A percentile compares a stretch with the other conserved stretches of the same genome.
Conservation (phyloP, 1,139 yeast genomes). For the Pichia sp. region DNA sequence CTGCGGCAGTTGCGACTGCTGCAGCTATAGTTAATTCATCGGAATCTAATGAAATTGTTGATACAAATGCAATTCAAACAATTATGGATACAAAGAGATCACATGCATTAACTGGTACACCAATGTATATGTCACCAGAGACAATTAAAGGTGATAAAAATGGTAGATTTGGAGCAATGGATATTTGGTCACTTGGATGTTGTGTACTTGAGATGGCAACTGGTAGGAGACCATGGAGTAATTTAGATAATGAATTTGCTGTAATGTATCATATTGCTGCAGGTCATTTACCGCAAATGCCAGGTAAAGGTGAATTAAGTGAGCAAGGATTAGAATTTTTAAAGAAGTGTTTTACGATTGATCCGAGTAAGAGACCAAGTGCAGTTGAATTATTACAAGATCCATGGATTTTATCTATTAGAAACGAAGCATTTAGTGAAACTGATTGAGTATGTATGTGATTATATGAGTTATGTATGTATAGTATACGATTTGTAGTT, state of each 20-base stretch:
- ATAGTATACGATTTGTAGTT: no score
- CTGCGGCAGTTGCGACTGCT: background rate
- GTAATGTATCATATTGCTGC: constrained; percentile 98
- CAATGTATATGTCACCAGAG: constrained; percentile 98
- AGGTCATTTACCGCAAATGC: constrained; percentile 84
- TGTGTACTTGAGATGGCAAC: constrained; percentile 79
- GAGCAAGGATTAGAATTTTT: constrained; percentile 65
- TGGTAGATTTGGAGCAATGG: constrained; percentile 68
- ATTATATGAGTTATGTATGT: background rate
- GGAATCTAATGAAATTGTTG: background rate
- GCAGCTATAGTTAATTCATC: background rate
- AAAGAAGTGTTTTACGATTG: constrained; percentile 71
- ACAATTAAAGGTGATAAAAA: constrained; percentile 73
- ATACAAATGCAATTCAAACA: constrained; percentile 4
- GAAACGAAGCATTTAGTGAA: constrained; percentile 62
- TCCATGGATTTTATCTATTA: constrained; percentile 80
- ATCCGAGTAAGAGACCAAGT: constrained; percentile 70
- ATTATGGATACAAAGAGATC: constrained; percentile 11
- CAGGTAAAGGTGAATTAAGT: constrained; percentile 70
- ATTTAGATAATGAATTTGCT: constrained; percentile 95
- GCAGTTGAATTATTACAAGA: constrained; percentile 82
- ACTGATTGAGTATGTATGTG: constrained; percentile 1
- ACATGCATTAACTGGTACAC: constrained; percentile 79
- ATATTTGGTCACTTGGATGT: constrained; percentile 80
- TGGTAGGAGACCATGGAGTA: constrained; percentile 82